Evolutionary conservation across 176 grass and related monocot species (phyloP), one percentile per base, ranked within the genome.

Genomic region (Pontederia crassipes): DNA sequence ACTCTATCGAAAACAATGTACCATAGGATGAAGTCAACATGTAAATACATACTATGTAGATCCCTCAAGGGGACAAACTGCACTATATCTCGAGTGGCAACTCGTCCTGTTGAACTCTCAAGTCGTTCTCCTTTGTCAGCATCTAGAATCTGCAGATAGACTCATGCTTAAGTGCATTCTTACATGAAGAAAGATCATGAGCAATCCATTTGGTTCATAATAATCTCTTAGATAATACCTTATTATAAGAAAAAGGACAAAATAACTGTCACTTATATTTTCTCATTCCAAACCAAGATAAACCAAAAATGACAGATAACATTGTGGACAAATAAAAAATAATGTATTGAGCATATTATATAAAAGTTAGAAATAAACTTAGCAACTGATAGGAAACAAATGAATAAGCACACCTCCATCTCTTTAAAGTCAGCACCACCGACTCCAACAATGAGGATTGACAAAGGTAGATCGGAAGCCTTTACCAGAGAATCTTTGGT

Each of bases 361-460:
- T 53, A 12, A 53, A 14, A 53, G 5, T 5, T 3, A 62, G 17
- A 8, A 28, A 46, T 46, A 46, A n/a, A 57, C 57, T 55, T 29
- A 48, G 52, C 66, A 51, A 60, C 60, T 52, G 61, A 66, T 61
- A 12, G 27, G 53, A 53, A 83, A 46, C 5, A 54, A 67, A 65
- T 7, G 12, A 27, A 27, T 57, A 26, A 65, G 54, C 57, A 56
- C 65, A 90, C 94, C 94, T 98, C 94, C 94, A 98, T 98, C 83
- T 98, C 85, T 57, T 93, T 98, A 77, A 93, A 93, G 66, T 98
- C 88, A 32, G 94, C 85, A 46, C 82, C 94, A 72, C 88, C 94
- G 79, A 98, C 94, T 75, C 94, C 94, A 67, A 93, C 69, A 69
- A 98, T 81, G 69, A 89, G 51, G 29, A 98, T 89, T 18, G 94